phyloP scores from a whole-genome alignment of 345 rosid genomes.

The Eucalyptus dawsonii region DNA sequence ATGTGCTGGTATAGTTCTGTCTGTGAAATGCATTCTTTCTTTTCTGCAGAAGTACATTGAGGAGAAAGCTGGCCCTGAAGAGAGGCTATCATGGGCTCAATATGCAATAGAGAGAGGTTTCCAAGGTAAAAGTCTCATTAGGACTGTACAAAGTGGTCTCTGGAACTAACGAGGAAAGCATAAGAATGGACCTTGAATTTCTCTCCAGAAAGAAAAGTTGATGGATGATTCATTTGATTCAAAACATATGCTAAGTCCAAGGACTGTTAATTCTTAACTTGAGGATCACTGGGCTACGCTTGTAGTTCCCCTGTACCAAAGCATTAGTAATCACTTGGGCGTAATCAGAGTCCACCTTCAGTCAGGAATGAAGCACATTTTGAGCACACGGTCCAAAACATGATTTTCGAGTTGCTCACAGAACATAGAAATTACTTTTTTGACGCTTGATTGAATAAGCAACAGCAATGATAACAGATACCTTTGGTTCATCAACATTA shows the following conservation, averaged over 20 bases:
- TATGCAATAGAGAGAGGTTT: conserved; percentile 33
- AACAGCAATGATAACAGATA: background rate
- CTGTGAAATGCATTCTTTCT: background rate
- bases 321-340: background rate
- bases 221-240: background rate
- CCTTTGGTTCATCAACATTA: background rate
- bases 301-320: background rate
- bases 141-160: background rate
- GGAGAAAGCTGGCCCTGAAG: conserved; percentile 23
- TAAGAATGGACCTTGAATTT: background rate
- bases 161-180: background rate
- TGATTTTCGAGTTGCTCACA: background rate
- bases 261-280: background rate
- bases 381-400: background rate
- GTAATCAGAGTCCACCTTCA: background rate
- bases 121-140: conserved; percentile 8
- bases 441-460: background rate
- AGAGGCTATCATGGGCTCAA: conserved; percentile 5
- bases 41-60: conserved; percentile 20
- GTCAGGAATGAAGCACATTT: background rate
- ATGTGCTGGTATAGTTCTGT: conserved; percentile 12
- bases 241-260: background rate
- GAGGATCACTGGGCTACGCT: background rate
- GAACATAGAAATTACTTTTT: background rate
- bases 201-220: background rate